Evolutionary conservation across 805 yeast species (phyloP).

Genomic region (Metschnikowia koreensis): DNA sequence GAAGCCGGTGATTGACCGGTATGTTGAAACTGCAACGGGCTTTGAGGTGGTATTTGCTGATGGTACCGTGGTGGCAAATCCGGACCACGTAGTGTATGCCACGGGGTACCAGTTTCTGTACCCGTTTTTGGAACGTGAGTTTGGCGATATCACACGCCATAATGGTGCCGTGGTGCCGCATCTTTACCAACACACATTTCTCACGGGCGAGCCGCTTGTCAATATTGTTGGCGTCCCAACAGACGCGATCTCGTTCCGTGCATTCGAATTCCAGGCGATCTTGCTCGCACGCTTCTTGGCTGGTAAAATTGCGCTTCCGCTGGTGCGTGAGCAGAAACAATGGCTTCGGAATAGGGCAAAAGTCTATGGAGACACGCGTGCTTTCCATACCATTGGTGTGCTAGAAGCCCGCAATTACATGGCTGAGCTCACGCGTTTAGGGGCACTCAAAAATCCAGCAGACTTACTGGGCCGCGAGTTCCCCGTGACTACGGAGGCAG

Average conservation of each 20-base stretch:
- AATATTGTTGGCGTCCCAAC: constrained; percentile 62
- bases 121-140: constrained; percentile 54
- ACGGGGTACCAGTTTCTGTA: constrained; percentile 71
- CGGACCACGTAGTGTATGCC: constrained; percentile 63
- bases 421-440: constrained; percentile 22
- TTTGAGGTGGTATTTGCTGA: constrained; percentile 44
- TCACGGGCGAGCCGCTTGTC: constrained; percentile 59
- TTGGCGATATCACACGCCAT: constrained; percentile 34
- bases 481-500: constrained; percentile 12
- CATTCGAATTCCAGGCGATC: constrained; percentile 62
- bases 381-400: constrained; percentile 45
- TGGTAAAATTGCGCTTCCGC: constrained; percentile 53
- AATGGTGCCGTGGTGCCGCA: constrained; percentile 42
- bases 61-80: constrained; percentile 44
- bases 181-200: constrained; percentile 59
- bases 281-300: constrained; percentile 62
- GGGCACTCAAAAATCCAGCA: constrained; percentile 4
- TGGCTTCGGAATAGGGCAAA: constrained; percentile 41
- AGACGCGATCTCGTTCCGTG: constrained; percentile 60
- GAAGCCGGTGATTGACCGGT: constrained; percentile 27
- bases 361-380: constrained; percentile 39
- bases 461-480: constrained; percentile 12
- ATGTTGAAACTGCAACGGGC: constrained; percentile 23
- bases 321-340: constrained; percentile 42
- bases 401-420: constrained; percentile 29